Percentiles rank a stretch among this genome's conserved stretches.
Conservation (phyloP, 768 basidiomycete species). For the Leccinum subtestaceum region DNA sequence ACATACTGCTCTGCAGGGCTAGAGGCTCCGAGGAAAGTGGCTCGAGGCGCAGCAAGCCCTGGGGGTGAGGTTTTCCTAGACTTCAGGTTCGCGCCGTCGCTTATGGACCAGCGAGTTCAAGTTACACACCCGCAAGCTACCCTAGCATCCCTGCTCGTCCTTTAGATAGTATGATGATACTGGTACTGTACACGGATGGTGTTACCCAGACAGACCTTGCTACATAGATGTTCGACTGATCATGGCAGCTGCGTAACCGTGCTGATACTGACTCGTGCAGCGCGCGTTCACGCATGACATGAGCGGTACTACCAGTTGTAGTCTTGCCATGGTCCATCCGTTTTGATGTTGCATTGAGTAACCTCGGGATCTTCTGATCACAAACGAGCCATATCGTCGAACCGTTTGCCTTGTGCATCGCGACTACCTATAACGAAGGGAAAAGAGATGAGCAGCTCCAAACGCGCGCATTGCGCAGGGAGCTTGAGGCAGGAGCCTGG, state of each 20-base stretch:
- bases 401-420: no score
- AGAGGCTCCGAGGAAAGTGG: slow-evolving; percentile 76
- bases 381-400: no score
- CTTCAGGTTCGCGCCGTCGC: background rate
- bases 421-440: no score
- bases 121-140: slow-evolving; percentile 84
- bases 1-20: slow-evolving; percentile 61
- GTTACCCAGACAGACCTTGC: background rate
- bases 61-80: slow-evolving; percentile 48
- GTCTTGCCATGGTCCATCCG: no score
- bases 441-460: no score
- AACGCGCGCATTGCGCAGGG: no score
- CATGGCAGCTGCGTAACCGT: background rate
- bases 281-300: slow-evolving; percentile 86
- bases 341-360: no score
- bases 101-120: slow-evolving; percentile 38
- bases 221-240: background rate
- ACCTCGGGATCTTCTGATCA: no score
- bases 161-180: slow-evolving; percentile 39
- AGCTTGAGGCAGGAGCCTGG: no score
- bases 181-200: no score
- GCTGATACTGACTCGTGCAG: slow-evolving; percentile 30
- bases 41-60: slow-evolving; percentile 91
- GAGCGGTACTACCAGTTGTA: slow-evolving; percentile 44
- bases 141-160: slow-evolving; percentile 72